A percentile compares a stretch with the other conserved stretches of the same genome.
Conservation (phyloP, 78 protist species). For the Dictyostelium citrinum region DNA sequence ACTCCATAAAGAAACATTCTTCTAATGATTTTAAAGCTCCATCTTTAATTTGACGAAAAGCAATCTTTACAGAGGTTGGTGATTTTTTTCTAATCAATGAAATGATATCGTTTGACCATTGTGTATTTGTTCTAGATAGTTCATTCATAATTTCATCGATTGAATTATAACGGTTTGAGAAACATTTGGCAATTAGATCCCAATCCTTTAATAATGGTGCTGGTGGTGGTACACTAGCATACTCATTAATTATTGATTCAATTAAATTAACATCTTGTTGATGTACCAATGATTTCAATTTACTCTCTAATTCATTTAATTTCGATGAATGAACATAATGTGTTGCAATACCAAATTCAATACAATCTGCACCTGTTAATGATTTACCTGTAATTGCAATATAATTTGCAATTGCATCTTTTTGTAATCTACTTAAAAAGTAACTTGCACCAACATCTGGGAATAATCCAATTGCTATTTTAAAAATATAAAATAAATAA, state of each 20-base stretch:
- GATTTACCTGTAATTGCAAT: conserved; percentile 89
- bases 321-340: conserved; percentile 38
- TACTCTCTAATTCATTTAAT: conserved; percentile 35
- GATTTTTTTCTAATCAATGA: conserved; percentile 29
- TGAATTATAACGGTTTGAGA: conserved; percentile 18
- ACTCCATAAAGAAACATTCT: conserved; percentile 61
- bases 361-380: conserved; percentile 61
- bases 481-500: neutral
- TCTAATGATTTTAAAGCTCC: conserved; percentile 21
- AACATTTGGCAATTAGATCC: conserved; percentile 21
- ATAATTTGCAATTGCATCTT: conserved; percentile 81
- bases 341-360: conserved; percentile 73
- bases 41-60: conserved; percentile 61
- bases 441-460: conserved; percentile 90
- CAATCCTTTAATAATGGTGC: conserved; percentile 53
- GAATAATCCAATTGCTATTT: conserved; percentile 83
- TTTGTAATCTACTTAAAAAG: conserved; percentile 41
- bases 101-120: conserved; percentile 19
- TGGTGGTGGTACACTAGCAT: conserved; percentile 4
- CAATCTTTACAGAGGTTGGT: conserved; percentile 66
- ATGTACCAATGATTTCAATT: conserved; percentile 3
- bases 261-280: conserved; percentile 9
- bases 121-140: neutral
- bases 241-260: conserved; percentile 60
- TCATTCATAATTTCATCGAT: conserved; percentile 23